Percentiles rank a stretch among this genome's conserved stretches.
These are phyloP conservation scores for Mastigamoeba balamuthi DNA, from an alignment of 78 protist species.

Conservation along the genomic window DNA sequence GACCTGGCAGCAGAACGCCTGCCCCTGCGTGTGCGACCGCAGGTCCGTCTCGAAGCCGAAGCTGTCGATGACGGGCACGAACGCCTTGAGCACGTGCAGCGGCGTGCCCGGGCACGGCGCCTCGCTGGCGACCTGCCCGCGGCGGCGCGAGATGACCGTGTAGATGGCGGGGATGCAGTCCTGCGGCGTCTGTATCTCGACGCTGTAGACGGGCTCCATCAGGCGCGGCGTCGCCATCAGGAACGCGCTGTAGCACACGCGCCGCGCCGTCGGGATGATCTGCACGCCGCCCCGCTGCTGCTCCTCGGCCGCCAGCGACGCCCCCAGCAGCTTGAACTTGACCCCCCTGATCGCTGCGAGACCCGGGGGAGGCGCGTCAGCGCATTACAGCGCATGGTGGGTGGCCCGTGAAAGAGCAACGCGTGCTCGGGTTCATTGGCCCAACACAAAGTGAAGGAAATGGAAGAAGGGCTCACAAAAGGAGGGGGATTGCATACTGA, in stretches of 20 bases:
- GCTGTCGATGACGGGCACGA: slow-evolving; percentile 93
- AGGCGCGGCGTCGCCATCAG: slow-evolving; percentile 89
- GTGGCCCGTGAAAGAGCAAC: no score
- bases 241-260: slow-evolving; percentile 78
- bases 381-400: no score
- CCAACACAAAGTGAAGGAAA: no score
- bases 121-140: slow-evolving; percentile 72
- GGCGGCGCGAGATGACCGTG: slow-evolving; percentile 72
- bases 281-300: slow-evolving; percentile 69
- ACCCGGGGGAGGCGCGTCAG: no score
- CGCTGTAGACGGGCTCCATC: slow-evolving; percentile 92
- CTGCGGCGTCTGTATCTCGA: slow-evolving; percentile 82
- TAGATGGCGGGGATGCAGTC: slow-evolving; percentile 84
- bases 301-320: slow-evolving; percentile 60
- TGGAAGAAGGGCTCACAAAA: no score
- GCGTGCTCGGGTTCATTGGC: no score
- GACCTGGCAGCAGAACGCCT: slow-evolving; percentile 75
- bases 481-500: no score
- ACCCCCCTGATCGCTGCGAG: slow-evolving; percentile 61
- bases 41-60: slow-evolving; percentile 99
- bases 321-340: slow-evolving; percentile 74
- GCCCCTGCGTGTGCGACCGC: slow-evolving; percentile 75
- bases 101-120: slow-evolving; percentile 92
- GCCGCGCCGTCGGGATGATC: slow-evolving; percentile 84
- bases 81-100: slow-evolving; percentile 60